A percentile compares a stretch with the other conserved stretches of the same genome.
Evolutionary conservation across 2,329 filamentous ascomycete species (phyloP).

Genomic region (Plectosphaerella sp.): DNA sequence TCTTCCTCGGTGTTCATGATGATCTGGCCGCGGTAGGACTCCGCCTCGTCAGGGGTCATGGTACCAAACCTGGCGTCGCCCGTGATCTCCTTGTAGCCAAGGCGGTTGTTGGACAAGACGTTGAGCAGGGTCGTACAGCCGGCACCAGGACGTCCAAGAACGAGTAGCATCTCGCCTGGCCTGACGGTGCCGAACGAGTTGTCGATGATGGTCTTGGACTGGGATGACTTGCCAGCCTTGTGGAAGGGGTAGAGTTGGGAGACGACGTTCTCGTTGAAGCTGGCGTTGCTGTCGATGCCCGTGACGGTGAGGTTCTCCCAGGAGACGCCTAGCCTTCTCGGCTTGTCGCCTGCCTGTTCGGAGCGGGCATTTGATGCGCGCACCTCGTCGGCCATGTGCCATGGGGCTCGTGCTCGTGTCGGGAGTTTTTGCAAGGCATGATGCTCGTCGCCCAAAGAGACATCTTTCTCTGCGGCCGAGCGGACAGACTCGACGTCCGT

Average conservation of each 20-base stretch:
- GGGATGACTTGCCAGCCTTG: background rate
- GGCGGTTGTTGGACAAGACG: constrained; percentile 59
- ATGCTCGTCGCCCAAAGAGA: too few species aligned
- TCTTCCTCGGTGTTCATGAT: constrained; percentile 71
- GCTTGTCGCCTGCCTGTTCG: background rate
- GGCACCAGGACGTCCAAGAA: constrained; percentile 55
- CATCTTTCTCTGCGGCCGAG: too few species aligned
- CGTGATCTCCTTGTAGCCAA: constrained; percentile 51
- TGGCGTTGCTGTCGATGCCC: constrained; percentile 10
- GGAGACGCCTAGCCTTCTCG: constrained; percentile 12
- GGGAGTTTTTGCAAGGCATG: background rate
- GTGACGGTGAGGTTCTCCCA: constrained; percentile 16
- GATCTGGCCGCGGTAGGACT: constrained; percentile 52
- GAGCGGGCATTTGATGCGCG: background rate
- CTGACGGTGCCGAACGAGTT: constrained; percentile 64
- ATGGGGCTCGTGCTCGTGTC: background rate
- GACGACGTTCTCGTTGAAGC: constrained; percentile 15
- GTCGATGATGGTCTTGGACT: constrained; percentile 55
- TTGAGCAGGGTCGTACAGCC: constrained; percentile 71
- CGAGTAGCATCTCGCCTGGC: constrained; percentile 45
- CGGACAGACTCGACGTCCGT: too few species aligned
- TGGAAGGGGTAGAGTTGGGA: constrained; percentile 1
- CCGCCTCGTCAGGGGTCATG: constrained; percentile 41
- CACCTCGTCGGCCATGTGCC: constrained; percentile 2
- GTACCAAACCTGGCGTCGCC: constrained; percentile 55